phyloP scores from a whole-genome alignment of 2,329 filamentous ascomycete genomes.

The Shiraia bambusicola region DNA sequence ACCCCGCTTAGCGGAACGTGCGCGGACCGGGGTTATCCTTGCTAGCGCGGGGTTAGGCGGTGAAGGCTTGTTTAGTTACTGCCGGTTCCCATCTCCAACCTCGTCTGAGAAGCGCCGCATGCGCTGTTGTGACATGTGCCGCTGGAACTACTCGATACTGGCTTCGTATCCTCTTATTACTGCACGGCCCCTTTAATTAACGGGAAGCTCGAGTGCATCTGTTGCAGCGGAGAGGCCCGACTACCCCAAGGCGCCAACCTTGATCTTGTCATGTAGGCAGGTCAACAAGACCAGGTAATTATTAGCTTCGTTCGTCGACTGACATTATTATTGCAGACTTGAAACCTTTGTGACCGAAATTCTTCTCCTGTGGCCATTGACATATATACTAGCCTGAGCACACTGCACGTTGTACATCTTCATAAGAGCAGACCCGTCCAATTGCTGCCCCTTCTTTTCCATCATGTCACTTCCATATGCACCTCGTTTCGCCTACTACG shows the following conservation, averaged over 20 bases:
- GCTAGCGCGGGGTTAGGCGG: conserved; percentile 1
- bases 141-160: background rate
- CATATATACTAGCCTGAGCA: no score
- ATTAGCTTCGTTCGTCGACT: background rate
- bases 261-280: background rate
- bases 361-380: no score
- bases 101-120: background rate
- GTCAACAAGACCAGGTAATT: background rate
- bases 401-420: no score
- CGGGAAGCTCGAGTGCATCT: conserved; percentile 1
- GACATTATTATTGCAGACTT: background rate
- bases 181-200: no score
- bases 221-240: background rate
- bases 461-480: conserved; percentile 48
- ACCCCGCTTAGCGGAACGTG: conserved; percentile 1
- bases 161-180: background rate
- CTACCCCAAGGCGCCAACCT: background rate
- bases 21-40: background rate
- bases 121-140: background rate
- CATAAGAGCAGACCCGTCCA: no score
- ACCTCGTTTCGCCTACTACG: conserved; percentile 70
- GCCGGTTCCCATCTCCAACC: background rate
- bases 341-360: background rate
- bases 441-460: background rate
- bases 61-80: conserved; percentile 4